Evolutionary conservation across 805 yeast genomes (phyloP), one percentile per base, ranked within the genome.

Genomic region (Zygosaccharomyces lentus): DNA sequence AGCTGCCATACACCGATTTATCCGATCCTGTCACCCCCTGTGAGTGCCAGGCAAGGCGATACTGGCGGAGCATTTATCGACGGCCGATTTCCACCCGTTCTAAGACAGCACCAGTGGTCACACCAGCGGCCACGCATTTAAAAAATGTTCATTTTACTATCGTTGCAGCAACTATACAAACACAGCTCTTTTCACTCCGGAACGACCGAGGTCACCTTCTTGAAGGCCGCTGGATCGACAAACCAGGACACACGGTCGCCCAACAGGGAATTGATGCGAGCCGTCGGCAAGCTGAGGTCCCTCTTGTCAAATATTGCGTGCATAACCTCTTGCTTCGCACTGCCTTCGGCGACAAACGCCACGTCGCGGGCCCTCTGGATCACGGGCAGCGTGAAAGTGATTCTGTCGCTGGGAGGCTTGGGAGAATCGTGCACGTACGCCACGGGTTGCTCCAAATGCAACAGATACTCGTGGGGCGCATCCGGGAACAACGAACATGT

Each of bases 401-500:
- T 85, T 73, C 97, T 81, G 73, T 90, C 81, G 64, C 90, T 82
- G 34, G 97, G 97, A 26, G 95, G 96, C 68, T 90, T 90, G 65
- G 96, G 96, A 9, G 95, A 85, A 64, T 89, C 91, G 41, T 75
- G 73, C 51, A 90, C 78, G 58, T 78, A 68, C 8, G 90, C 79
- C 47, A 89, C 82, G 34, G 67, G 65, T 49, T 72, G 69, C 23
- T 68, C 64, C 61, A 84, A 91, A 2, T 61, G 53, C 9, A 65
- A 39, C 46, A 89, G 72, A 57, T 87, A 73, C 49, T 65, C 57
- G 64, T 88, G 96, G 4, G 37, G 40, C 13, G 51, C 58, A 31
- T 84, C 89, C 9, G 96, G 96, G 77, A 89, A 89, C 52, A 89
- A 72, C 1, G 96, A 89, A 69, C 96, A 87, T 4, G 96, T 89